Base-by-base conservation (phyloP, 2,329 filamentous ascomycete species). In the Fusarium burgessii region DNA sequence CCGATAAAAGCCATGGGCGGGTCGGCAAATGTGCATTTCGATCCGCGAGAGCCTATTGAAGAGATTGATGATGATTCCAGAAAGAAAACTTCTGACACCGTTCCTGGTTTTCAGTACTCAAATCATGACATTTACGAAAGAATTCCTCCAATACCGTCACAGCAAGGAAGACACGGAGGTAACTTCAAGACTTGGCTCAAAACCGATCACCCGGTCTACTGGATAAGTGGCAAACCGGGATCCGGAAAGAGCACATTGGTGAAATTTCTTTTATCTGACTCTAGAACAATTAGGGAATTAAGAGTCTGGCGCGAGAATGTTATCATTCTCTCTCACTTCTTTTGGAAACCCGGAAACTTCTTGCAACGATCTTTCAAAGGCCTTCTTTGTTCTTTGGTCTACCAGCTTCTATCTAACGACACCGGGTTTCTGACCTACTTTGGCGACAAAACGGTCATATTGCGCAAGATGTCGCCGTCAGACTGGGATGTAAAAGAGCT, bases 171-270 rank as follows among this genome's bases (percentile, higher is more conserved):
- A 23, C 23, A 23, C 23, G 23, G 23, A 23, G 23, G 23, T 23
- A 29, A 29, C 29, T 29, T 29, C 29, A 29, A 29, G 17, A 11
- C 33, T 1, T 63, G 60, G 60, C 33, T 63, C 3, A 15, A 1
- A 13, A 52, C 33, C 9, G 40, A 42, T 8, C 7, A 51, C 10
- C 7, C 20, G 15, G 17, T 52, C 14, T 63, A 59, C 17, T 63
- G 60, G 60, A 46, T 63, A 23, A 60, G 47, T 7, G 61, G 61
- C 17, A 60, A 43, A 5, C 35, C 61, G 3, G 61, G 41, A 8
- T 60, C 61, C 5, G 61, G 56, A 1, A 64, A 64, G 20, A 61
- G 61, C 7, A 64, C 49, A 1, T 20, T 64, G 5, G 23, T 61
- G 36, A 54, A 52, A 14, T 47, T 47, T 27, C 47, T 63, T 10